Evolutionary conservation across 2,329 filamentous ascomycete genomes (phyloP).

Genomic region (Pseudogymnoascus sp.): DNA sequence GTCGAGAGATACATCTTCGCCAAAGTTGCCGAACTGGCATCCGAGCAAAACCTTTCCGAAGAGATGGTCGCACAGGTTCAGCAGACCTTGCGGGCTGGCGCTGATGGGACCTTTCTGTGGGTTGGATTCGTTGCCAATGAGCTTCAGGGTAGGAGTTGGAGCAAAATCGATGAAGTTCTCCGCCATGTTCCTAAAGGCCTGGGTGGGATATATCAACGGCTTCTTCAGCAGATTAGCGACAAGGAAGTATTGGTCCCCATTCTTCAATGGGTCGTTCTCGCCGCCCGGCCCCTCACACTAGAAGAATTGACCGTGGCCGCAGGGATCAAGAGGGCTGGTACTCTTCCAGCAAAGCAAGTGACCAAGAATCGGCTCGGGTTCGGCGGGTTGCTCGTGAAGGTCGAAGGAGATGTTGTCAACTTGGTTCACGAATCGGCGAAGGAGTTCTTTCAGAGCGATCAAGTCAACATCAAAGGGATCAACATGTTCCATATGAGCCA

Average conservation of each 20-base stretch:
- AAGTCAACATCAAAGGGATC: slow-evolving; percentile 25
- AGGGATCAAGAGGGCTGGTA: neutral
- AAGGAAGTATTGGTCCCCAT: neutral
- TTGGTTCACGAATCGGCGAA: neutral
- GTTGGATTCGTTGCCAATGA: slow-evolving; percentile 18
- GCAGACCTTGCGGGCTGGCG: slow-evolving; percentile 17
- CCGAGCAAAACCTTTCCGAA: slow-evolving; percentile 14
- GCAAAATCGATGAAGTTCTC: neutral
- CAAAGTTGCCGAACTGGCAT: slow-evolving; percentile 15
- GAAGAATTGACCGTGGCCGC: slow-evolving; percentile 3
- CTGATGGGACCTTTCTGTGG: slow-evolving; percentile 31
- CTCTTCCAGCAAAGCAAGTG: no score
- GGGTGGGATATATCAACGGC: neutral
- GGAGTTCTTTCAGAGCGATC: slow-evolving; percentile 19
- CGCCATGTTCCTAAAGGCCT: neutral
- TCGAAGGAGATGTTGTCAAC: neutral
- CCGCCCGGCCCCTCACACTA: neutral
- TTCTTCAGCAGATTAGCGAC: neutral
- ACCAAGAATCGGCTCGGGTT: neutral
- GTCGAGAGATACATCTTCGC: slow-evolving; percentile 22
- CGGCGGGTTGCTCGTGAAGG: neutral
- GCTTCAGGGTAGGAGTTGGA: slow-evolving; percentile 14
- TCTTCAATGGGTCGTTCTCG: slow-evolving; percentile 2
- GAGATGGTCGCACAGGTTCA: slow-evolving; percentile 10
- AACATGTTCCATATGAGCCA: slow-evolving; percentile 25